Percentiles rank a stretch among this genome's conserved stretches.
phyloP scores from a whole-genome alignment of 495 filamentous ascomycete species.

The Astrothelium macrocarpum region DNA sequence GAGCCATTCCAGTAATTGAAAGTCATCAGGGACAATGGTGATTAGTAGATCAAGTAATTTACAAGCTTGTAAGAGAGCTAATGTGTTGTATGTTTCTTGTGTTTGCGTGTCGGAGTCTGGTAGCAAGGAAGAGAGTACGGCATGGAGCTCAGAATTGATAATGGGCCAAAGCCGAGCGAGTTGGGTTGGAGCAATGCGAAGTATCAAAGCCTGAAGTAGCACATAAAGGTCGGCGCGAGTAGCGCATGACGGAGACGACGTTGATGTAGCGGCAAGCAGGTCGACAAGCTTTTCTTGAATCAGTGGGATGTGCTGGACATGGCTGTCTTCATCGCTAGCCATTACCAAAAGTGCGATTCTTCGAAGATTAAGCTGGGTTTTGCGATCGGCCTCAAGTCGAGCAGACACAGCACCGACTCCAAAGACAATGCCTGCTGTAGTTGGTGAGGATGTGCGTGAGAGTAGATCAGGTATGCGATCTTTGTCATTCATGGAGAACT shows the following conservation, averaged over 20 bases:
- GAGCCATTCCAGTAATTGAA: conserved; percentile 91
- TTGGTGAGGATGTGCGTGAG: conserved; percentile 67
- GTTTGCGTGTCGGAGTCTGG: conserved; percentile 44
- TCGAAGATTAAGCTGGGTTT: conserved; percentile 82
- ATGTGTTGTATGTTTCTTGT: conserved; percentile 66
- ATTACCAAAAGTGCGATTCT: conserved; percentile 69
- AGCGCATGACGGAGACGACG: conserved; percentile 83
- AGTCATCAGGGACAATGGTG: conserved; percentile 83
- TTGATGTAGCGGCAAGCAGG: conserved; percentile 71
- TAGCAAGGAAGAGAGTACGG: conserved; percentile 67
- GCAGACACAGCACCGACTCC: conserved; percentile 92
- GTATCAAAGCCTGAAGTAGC: conserved; percentile 68
- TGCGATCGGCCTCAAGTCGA: conserved; percentile 87
- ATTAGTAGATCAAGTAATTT: conserved; percentile 83
- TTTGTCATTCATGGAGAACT: conserved; percentile 77
- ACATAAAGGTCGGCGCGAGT: conserved; percentile 85
- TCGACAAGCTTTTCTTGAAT: conserved; percentile 81
- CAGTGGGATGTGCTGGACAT: conserved; percentile 59
- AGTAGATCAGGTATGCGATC: conserved; percentile 78
- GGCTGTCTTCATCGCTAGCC: conserved; percentile 63
- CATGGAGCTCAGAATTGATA: conserved; percentile 77
- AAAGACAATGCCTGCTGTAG: conserved; percentile 95
- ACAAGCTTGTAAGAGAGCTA: conserved; percentile 74
- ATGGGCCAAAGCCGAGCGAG: conserved; percentile 81
- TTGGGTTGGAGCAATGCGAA: conserved; percentile 66